A percentile compares a stretch with the other conserved stretches of the same genome.
Conservation (phyloP, 805 yeast genomes). For the Crinitomyces ghanaensis region DNA sequence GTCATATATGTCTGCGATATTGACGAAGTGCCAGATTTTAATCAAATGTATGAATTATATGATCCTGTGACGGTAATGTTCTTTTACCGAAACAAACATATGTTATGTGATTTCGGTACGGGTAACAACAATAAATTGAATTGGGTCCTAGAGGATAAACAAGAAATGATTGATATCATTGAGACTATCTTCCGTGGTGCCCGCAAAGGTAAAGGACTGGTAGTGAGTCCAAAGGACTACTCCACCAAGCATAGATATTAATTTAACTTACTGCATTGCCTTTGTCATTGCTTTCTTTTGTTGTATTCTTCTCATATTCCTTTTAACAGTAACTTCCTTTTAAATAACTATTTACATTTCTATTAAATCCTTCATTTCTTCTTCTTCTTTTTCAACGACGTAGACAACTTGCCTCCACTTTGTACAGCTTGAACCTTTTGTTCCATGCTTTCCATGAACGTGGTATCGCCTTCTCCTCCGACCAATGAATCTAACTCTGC, state of each 20-base stretch:
- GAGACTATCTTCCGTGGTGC: slow-evolving; percentile 91
- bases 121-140: slow-evolving; percentile 94
- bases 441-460: slow-evolving; percentile 48
- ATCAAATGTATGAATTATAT: slow-evolving; percentile 75
- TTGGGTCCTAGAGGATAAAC: slow-evolving; percentile 65
- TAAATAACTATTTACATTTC: too few species aligned
- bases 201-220: slow-evolving; percentile 83
- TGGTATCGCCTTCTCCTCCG: slow-evolving; percentile 19
- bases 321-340: too few species aligned
- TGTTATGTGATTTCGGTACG: slow-evolving; percentile 98
- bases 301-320: too few species aligned
- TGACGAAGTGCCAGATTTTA: slow-evolving; percentile 82
- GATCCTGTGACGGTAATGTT: slow-evolving; percentile 93
- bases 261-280: slow-evolving; percentile 1
- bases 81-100: slow-evolving; percentile 80
- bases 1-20: slow-evolving; percentile 82
- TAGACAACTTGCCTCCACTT: slow-evolving; percentile 43
- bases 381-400: slow-evolving; percentile 35
- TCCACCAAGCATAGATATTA: not conserved
- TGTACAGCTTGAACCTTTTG: slow-evolving; percentile 43
- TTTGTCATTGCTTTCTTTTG: too few species aligned
- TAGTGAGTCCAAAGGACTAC: slow-evolving; percentile 53
- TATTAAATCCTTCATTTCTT: too few species aligned
- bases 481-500: slow-evolving; percentile 18
- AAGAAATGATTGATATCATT: slow-evolving; percentile 81